Base-by-base conservation (phyloP, 2,329 filamentous ascomycete genomes). In the Tolypocladium guangdongense region DNA sequence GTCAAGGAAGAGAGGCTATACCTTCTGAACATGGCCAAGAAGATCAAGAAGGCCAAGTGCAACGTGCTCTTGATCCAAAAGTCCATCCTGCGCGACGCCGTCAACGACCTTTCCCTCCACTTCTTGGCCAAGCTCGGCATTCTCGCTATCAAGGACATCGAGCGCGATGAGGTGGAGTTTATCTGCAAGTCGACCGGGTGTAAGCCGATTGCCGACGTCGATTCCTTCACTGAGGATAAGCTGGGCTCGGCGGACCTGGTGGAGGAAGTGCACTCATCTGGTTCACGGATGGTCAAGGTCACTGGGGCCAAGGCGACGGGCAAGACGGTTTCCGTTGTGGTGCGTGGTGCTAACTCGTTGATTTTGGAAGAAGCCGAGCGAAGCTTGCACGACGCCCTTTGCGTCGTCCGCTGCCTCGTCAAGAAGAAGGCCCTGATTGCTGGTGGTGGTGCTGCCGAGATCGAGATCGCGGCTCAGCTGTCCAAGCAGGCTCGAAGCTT, bases 371-470 rank as follows among this genome's bases (percentile, higher is more conserved):
- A 99, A 74, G 95, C 93, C 0, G 93, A 97, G 78, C 89, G 93
- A 63, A 93, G 88, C 61, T 81, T 99, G 53, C 93, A 99, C 78
- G 93, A 99, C 65, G 93, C 93, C 33, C 90, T 97, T 59, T 99
- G 93, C 69, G 93, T 97, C 50, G 91, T 99, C 63, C 87, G 93
- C 63, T 99, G 93, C 68, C 75, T 99, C 56, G 93, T 99, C 62
- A 99, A 99, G 84, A 99, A 97, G 83, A 95, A 95, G 76, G 93
- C 93, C n/a, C 82, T 99, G 54, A 95, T 99, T 64, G 92, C 95
- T 16, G 93, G 93, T 71, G 93, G 93, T 65, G 93, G 93, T 68
- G 93, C 93, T 2, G 89, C 93, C 30, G 93, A 99, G 73, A 95
- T 97, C 64, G 91, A 97, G 73, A 92, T 99, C 63, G 89, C 93